Evolutionary conservation across 306 rosid genomes (phyloP).

Genomic region (Sicyos baderoa): DNA sequence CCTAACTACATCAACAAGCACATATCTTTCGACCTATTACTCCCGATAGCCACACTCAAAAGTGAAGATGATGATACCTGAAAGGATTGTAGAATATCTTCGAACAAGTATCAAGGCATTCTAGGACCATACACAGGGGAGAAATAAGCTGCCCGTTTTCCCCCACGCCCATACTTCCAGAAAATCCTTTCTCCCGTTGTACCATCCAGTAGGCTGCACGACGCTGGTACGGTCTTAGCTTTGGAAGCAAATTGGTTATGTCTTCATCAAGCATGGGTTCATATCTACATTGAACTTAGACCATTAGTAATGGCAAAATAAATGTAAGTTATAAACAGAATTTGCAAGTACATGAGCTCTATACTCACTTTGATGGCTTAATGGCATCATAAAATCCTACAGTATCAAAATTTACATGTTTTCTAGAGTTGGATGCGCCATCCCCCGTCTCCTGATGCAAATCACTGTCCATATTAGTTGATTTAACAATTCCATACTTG

Average conservation of each 20-base stretch:
- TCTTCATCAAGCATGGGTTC: slow-evolving; percentile 68
- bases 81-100: slow-evolving; percentile 85
- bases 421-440: slow-evolving; percentile 24
- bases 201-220: slow-evolving; percentile 98
- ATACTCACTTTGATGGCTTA: slow-evolving; percentile 82
- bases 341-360: slow-evolving; percentile 12
- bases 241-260: slow-evolving; percentile 75
- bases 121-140: slow-evolving; percentile 69
- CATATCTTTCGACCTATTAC: neutral
- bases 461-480: slow-evolving; percentile 44
- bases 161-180: slow-evolving; percentile 34
- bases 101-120: slow-evolving; percentile 49
- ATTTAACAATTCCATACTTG: slow-evolving; percentile 45
- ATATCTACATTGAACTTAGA: slow-evolving; percentile 36
- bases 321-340: neutral
- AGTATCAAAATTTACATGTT: slow-evolving; percentile 50
- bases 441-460: slow-evolving; percentile 30
- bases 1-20: slow-evolving; percentile 23
- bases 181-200: slow-evolving; percentile 53
- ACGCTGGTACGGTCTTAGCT: slow-evolving; percentile 79
- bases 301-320: neutral
- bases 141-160: slow-evolving; percentile 43
- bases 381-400: slow-evolving; percentile 84
- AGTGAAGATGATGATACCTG: slow-evolving; percentile 47
- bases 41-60: slow-evolving; percentile 6